Base-by-base conservation (phyloP, 129 eudicot genomes). In the Artemisia argyi region DNA sequence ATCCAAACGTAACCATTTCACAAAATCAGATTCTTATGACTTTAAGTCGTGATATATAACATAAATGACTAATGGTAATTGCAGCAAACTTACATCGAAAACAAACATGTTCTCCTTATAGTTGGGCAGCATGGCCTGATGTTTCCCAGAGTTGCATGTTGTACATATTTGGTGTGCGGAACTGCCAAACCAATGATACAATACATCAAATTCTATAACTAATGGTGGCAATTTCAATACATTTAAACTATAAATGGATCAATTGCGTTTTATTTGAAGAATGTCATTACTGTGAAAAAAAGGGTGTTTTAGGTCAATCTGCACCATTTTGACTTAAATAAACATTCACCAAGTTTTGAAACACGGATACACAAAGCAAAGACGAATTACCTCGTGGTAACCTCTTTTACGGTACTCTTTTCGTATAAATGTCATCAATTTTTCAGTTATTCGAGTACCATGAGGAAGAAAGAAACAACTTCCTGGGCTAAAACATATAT, bases 101-200 rank as follows among this genome's bases (percentile, higher is more conserved):
- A 82, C 80, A 83, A 94, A 94, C 98, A 94, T 94, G 79, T 94
- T 94, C 73, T 94, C 97, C 79, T 83, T 82, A 79, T 94, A 94
- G 76, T 94, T 94, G 22, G 22, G 93, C 93, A 49, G 98, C 97
- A 81, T 90, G 98, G 12, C 98, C 98, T 62, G 98, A 94, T n/a
- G 91, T 88, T 81, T 94, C 96, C 98, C 98, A 94, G 44, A 94
- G 82, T 73, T 90, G 85, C 98, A 94, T 94, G 77, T 94, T 94
- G 70, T 61, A 94, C 87, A 94, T 88, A 81, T 88, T 94, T 30
- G 98, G 97, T 66, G 86, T 82, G 52, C 79, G 62, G 65, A 90
- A 97, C 98, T 94, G 67, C 30, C 24, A 78, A 71, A 56, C 12
- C 20, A 58, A 87, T 32, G 60, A 46, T 67, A 78, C 57, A 52